Base-by-base conservation (phyloP, 345 rosid species). In the Populus pruinosa region DNA sequence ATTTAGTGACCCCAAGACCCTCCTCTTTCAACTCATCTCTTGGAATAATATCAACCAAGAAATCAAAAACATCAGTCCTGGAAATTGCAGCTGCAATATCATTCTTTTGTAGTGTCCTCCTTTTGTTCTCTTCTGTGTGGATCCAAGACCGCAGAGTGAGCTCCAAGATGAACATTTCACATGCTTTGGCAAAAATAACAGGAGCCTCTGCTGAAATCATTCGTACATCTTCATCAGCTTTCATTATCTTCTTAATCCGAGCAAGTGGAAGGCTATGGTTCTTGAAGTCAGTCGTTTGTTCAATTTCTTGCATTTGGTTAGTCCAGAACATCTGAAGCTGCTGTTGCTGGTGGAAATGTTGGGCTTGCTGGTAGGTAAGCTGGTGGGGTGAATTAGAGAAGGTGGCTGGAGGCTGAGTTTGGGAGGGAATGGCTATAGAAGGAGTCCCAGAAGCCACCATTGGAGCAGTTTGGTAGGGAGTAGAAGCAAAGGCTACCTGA, bases 161-260 rank as follows among this genome's bases (percentile, higher is more conserved):
- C 79, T 85, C 88, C 81, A 85, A 44, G 78, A 85, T 81, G 81
- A 85, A 85, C 88, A 85, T 83, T 77, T 85, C 86, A 55, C 88
- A 85, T 0, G 88, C 88, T 69, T 83, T 83, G 1, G 88, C 85
- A 76, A 85, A 85, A 70, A 85, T 63, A 43, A 85, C 86, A 6
- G 88, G 88, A 56, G 88, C 88, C 77, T 83, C 88, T 5, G 88
- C 88, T n/a, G 88, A 85, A 47, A 85, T 85, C 88, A 85, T 85
- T 5, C 86, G 77, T n/a, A 85, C 88, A 50, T 85, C 86, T 72
- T 85, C 86, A 67, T 85, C 88, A 4, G 86, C 86, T 73, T 85
- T 85, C 88, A 85, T 85, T 39, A 85, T 85, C 66, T 85, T 85
- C 83, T 85, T 85, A 77, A 85, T 83, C 67, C 86, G 77, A 43